Base-by-base conservation (phyloP, 345 rosid genomes). In the Salix koriyanagi region DNA sequence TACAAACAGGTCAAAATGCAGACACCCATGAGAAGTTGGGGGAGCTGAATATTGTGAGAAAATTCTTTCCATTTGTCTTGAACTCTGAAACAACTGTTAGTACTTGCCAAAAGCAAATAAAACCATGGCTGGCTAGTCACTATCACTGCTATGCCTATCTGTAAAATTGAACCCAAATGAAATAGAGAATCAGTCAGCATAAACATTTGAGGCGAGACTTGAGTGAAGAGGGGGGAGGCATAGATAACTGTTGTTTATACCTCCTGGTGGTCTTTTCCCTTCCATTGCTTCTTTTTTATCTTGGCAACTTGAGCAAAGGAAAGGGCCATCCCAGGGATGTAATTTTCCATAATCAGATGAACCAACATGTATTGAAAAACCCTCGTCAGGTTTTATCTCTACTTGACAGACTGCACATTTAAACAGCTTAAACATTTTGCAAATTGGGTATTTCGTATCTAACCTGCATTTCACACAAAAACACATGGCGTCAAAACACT, bases 301-400 rank as follows among this genome's bases (percentile, higher is more conserved):
- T 83, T 96, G 99, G 90, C 99, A 96, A 87, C 93, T 96, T 62
- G 71, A 68, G 79, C 99, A 96, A 84, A 96, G 98, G 86, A 94
- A 96, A 74, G 99, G 99, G 76, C 99, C 99, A 89, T 96, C 99
- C 94, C 98, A 94, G 6, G 99, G 96, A 71, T 97, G 97, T 76
- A 89, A 77, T 81, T 87, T 94, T 73, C 90, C 82, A 12, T 84
- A 75, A 80, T 86, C 81, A 76, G 95, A 76, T 32, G 93, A 70
- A 13, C 88, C 97, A 50, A 90, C 90, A 65, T 96, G 99, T 84
- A 96, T 88, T 66, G 99, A 94, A 67, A 92, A 80, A 70, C 98
- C 99, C 86, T 96, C 94, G 69, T 94, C 98, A 42, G 99, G 99
- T 87, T 89, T 94, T 71, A 94, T 88, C 87, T 96, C 99, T 85